Evolutionary conservation across 805 yeast genomes (phyloP).

Genomic region (Pichia nanzhaoensis): DNA sequence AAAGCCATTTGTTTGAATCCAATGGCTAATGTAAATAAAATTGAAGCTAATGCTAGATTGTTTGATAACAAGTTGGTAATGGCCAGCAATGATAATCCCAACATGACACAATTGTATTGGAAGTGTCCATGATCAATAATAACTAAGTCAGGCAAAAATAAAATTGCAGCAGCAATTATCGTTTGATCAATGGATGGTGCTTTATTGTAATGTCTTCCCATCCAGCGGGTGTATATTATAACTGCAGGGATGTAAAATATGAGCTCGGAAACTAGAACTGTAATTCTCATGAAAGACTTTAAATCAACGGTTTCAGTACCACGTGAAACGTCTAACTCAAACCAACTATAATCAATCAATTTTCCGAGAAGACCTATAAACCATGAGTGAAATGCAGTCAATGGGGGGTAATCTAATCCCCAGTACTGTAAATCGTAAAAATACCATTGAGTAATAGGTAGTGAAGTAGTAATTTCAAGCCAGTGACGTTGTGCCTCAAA

Average conservation of each 20-base stretch:
- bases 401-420: slow-evolving; percentile 97
- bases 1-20: slow-evolving; percentile 94
- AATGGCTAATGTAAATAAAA: slow-evolving; percentile 70
- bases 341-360: slow-evolving; percentile 64
- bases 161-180: slow-evolving; percentile 66
- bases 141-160: slow-evolving; percentile 76
- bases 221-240: slow-evolving; percentile 59
- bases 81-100: slow-evolving; percentile 72
- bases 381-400: slow-evolving; percentile 92
- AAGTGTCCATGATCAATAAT: slow-evolving; percentile 96
- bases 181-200: slow-evolving; percentile 67
- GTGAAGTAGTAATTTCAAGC: slow-evolving; percentile 81
- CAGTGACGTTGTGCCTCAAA: slow-evolving; percentile 98
- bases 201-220: slow-evolving; percentile 48
- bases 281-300: slow-evolving; percentile 78
- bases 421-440: slow-evolving; percentile 84
- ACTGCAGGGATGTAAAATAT: slow-evolving; percentile 75
- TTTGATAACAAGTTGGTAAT: slow-evolving; percentile 60
- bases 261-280: slow-evolving; percentile 72
- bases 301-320: slow-evolving; percentile 64
- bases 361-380: slow-evolving; percentile 67
- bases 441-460: slow-evolving; percentile 80
- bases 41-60: slow-evolving; percentile 59
- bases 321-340: slow-evolving; percentile 62
- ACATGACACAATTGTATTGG: slow-evolving; percentile 91